Evolutionary conservation across 495 filamentous ascomycete species (phyloP).

Genomic region (Umbilicaria muhlenbergii): DNA sequence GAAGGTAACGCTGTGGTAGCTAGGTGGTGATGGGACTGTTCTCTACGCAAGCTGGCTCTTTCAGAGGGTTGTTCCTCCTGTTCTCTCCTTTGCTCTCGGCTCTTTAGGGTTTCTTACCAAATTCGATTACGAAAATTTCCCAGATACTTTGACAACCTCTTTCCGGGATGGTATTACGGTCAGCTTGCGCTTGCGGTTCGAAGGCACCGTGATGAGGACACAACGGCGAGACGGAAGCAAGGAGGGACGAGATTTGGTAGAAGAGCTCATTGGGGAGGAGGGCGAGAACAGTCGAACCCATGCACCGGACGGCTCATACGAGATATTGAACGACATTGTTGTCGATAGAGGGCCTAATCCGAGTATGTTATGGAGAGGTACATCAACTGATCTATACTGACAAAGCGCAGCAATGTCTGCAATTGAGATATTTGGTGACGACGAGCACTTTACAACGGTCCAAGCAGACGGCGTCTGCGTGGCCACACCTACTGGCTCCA

Average conservation of each 20-base stretch:
- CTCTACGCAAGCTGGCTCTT: constrained; percentile 94
- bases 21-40: constrained; percentile 95
- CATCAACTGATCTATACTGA: constrained; percentile 4
- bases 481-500: constrained; percentile 83
- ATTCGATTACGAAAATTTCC: constrained; percentile 71
- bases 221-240: constrained; percentile 25
- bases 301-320: constrained; percentile 59
- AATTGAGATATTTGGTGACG: constrained; percentile 85
- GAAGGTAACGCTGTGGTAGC: constrained; percentile 16
- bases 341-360: constrained; percentile 84
- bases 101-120: constrained; percentile 93
- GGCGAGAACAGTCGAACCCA: constrained; percentile 68
- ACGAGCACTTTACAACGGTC: constrained; percentile 82
- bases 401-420: constrained; percentile 55
- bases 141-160: constrained; percentile 50
- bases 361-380: constrained; percentile 32
- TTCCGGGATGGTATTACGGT: constrained; percentile 78
- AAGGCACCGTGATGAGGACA: constrained; percentile 86
- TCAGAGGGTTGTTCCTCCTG: constrained; percentile 88
- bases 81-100: constrained; percentile 79
- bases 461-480: constrained; percentile 83
- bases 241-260: constrained; percentile 54
- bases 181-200: constrained; percentile 77
- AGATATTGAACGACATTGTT: constrained; percentile 87
- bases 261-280: constrained; percentile 77